phyloP scores from a whole-genome alignment of 1,284 basidiomycete species.

The Sporisorium exsertum region DNA sequence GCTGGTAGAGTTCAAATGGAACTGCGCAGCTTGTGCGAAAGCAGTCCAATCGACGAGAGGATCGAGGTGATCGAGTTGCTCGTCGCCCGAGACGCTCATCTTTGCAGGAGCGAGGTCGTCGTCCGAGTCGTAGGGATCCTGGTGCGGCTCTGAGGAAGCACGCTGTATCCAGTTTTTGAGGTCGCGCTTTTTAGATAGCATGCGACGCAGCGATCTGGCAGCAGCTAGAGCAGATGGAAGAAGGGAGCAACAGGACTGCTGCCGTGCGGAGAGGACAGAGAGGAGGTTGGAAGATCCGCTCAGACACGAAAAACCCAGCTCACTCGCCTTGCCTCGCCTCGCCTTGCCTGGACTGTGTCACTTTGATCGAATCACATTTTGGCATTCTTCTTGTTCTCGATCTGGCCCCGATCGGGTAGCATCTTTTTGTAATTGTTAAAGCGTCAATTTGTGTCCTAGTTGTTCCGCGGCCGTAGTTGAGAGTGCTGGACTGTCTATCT shows the following conservation, averaged over 20 bases:
- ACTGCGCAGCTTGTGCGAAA: conserved; percentile 44
- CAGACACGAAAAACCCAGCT: not conserved
- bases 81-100: conserved; percentile 44
- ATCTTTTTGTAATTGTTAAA: not conserved
- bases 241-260: not conserved
- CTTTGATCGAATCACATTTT: conserved; percentile 2
- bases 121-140: conserved; percentile 62
- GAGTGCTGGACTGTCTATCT: too few species aligned
- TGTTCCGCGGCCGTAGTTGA: conserved; percentile 1
- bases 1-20: conserved; percentile 34
- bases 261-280: not conserved
- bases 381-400: not conserved
- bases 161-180: conserved; percentile 48
- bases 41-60: conserved; percentile 52
- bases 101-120: conserved; percentile 59
- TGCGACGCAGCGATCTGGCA: conserved; percentile 11
- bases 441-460: not conserved
- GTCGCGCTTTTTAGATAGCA: conserved; percentile 52
- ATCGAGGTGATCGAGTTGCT: conserved; percentile 17
- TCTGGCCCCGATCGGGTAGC: not conserved
- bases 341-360: not conserved
- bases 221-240: not conserved
- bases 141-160: conserved; percentile 34
- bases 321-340: too few species aligned
- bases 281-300: not conserved